Conservation (phyloP, 2,329 filamentous ascomycete genomes). For the Piedraia hortae region DNA sequence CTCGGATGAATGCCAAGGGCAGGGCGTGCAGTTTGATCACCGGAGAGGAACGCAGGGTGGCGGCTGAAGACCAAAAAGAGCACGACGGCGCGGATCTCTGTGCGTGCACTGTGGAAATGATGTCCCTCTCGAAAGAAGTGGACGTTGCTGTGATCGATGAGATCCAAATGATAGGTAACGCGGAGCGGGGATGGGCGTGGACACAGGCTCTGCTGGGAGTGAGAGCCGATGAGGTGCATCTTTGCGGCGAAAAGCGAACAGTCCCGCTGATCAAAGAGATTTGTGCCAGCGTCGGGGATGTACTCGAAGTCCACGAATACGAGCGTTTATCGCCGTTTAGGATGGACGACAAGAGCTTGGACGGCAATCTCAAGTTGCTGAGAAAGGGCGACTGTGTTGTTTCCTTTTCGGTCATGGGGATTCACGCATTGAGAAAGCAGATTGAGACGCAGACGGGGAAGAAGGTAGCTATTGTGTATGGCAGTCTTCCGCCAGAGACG, state of each 20-base stretch:
- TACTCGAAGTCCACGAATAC: constrained; percentile 57
- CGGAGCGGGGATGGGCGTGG: constrained; percentile 75
- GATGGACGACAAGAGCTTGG: constrained; percentile 34
- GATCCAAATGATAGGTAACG: constrained; percentile 83
- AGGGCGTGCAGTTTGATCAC: constrained; percentile 57
- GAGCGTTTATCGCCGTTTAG: constrained; percentile 54
- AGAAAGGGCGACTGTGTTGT: constrained; percentile 80
- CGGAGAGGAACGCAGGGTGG: constrained; percentile 61
- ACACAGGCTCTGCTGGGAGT: constrained; percentile 71
- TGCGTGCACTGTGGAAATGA: constrained; percentile 91
- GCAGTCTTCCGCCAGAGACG: constrained; percentile 72
- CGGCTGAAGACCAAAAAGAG: constrained; percentile 13
- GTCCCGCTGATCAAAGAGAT: constrained; percentile 54
- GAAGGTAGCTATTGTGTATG: constrained; percentile 80
- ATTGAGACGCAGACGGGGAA: constrained; percentile 52
- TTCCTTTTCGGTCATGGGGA: constrained; percentile 52
- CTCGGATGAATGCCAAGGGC: constrained; percentile 55
- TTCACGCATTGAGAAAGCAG: constrained; percentile 51
- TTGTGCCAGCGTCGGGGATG: constrained; percentile 54
- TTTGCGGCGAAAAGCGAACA: constrained; percentile 71
- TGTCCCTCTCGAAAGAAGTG: constrained; percentile 29
- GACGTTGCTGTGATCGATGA: constrained; percentile 95
- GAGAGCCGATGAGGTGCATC: constrained; percentile 64
- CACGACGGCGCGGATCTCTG: constrained; percentile 17
- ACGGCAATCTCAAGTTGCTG: constrained; percentile 35